phyloP scores from a whole-genome alignment of 352 stramenopile species.

The Globisporangium iwayamae region DNA sequence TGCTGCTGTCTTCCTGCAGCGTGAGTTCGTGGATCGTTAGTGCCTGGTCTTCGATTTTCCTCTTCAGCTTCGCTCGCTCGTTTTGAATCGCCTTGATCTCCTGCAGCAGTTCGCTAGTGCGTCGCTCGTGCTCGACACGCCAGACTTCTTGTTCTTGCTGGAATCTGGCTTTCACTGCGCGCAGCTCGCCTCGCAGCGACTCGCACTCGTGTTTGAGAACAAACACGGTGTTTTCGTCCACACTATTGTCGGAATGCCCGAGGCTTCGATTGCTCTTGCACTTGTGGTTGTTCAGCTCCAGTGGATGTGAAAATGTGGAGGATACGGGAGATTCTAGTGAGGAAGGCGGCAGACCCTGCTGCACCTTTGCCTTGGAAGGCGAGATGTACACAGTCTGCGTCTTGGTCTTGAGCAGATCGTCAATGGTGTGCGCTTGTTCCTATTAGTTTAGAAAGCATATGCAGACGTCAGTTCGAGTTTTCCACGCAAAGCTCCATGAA shows the following conservation, averaged over 20 bases:
- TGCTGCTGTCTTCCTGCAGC: slow-evolving; percentile 50
- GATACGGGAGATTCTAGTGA: slow-evolving; percentile 10
- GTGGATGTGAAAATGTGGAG: slow-evolving; percentile 10
- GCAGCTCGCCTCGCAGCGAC: slow-evolving; percentile 24
- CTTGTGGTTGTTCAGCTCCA: not conserved
- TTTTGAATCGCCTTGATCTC: slow-evolving; percentile 42
- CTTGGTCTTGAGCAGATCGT: slow-evolving; percentile 60
- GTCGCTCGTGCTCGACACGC: slow-evolving; percentile 30
- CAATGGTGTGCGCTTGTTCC: slow-evolving; percentile 76
- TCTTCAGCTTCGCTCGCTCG: slow-evolving; percentile 41
- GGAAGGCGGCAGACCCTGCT: not conserved
- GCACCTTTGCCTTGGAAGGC: slow-evolving; percentile 24
- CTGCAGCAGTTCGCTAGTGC: slow-evolving; percentile 30
- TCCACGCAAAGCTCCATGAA: not conserved
- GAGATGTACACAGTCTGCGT: slow-evolving; percentile 29
- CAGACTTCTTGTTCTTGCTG: slow-evolving; percentile 24
- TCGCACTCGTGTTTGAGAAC: slow-evolving; percentile 31
- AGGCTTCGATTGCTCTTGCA: not conserved
- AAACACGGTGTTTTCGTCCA: slow-evolving; percentile 12
- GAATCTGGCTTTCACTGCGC: slow-evolving; percentile 18
- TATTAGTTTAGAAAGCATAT: slow-evolving; percentile 18
- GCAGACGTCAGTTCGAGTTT: not conserved
- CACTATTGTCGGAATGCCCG: not conserved
- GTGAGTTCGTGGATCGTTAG: slow-evolving; percentile 80
- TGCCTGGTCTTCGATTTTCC: slow-evolving; percentile 50